Conservation (phyloP, 345 rosid genomes). For the Salix viminalis region DNA sequence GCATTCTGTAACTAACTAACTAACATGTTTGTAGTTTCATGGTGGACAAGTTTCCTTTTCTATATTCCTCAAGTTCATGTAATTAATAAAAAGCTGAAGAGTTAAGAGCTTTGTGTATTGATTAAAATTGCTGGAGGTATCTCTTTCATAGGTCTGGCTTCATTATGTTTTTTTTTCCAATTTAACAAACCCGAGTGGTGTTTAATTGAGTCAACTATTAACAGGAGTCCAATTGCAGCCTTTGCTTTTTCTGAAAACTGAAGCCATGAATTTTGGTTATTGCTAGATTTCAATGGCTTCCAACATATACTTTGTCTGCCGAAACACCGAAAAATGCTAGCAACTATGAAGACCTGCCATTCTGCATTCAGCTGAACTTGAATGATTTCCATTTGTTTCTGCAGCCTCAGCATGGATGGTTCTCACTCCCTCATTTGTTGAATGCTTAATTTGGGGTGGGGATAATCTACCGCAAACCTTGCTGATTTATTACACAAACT, state of each 20-base stretch:
- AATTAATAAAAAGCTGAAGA: background rate
- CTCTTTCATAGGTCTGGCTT: background rate
- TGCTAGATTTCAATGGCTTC: background rate
- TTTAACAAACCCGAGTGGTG: background rate
- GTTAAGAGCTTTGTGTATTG: background rate
- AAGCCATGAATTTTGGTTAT: background rate
- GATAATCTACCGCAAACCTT: conserved; percentile 90
- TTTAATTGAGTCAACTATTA: background rate
- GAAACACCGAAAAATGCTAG: background rate
- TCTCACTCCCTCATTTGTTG: conserved; percentile 75
- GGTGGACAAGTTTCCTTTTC: no score
- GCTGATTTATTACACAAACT: conserved; percentile 91
- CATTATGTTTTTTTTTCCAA: background rate
- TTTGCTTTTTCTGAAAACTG: background rate
- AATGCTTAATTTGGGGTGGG: conserved; percentile 97
- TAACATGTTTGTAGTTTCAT: background rate
- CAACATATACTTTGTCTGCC: background rate
- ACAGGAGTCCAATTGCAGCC: background rate
- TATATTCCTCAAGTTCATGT: background rate
- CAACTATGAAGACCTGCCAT: background rate
- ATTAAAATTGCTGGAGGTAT: background rate
- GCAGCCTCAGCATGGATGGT: conserved; percentile 99
- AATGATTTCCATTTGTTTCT: background rate
- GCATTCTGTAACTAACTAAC: background rate
- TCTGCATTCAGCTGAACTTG: background rate